Percentiles rank a stretch among this genome's conserved stretches.
These are phyloP conservation scores for Picochlorum sp. DNA, from an alignment of 139 green algal genomes.

Conservation along the genomic window DNA sequence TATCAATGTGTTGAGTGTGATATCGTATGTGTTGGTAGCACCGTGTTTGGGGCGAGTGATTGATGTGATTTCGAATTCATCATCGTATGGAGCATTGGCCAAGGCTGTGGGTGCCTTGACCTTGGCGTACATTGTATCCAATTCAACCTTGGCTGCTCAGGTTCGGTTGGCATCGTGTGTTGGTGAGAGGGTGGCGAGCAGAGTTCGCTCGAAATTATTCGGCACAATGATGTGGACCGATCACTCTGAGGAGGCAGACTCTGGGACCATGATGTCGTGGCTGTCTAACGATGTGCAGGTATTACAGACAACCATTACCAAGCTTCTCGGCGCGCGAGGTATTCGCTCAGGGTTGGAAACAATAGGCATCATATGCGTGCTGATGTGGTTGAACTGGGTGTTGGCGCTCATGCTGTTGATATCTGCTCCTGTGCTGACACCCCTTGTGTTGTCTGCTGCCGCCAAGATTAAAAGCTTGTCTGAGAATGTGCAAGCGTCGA, in stretches of 20 bases:
- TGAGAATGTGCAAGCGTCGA: constrained; percentile 6
- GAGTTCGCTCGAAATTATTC: constrained; percentile 24
- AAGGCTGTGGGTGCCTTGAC: constrained; percentile 18
- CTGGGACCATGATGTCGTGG: constrained; percentile 25
- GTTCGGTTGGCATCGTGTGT: constrained; percentile 15
- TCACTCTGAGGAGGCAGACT: not conserved
- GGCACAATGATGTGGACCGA: constrained; percentile 4
- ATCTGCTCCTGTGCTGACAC: constrained; percentile 20
- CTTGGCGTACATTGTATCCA: constrained; percentile 14
- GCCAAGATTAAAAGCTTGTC: constrained; percentile 7
- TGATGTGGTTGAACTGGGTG: constrained; percentile 15
- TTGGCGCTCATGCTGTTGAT: constrained; percentile 20
- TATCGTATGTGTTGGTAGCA: constrained; percentile 11
- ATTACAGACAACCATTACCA: constrained; percentile 28
- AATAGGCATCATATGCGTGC: constrained; percentile 11
- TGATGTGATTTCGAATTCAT: constrained; percentile 20
- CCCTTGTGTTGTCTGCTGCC: constrained; percentile 10
- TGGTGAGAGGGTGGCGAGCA: constrained; percentile 18
- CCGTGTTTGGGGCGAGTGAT: constrained; percentile 19
- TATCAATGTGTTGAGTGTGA: constrained; percentile 12
- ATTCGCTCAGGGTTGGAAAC: constrained; percentile 27
- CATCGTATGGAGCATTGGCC: constrained; percentile 11
- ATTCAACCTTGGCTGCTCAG: constrained; percentile 19
- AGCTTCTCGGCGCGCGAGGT: constrained; percentile 24
- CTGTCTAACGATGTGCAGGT: constrained; percentile 29